These are phyloP conservation scores for Entomortierella beljakovae DNA, from an alignment of 192 early-diverging fungal genomes.

Conservation along the genomic window DNA sequence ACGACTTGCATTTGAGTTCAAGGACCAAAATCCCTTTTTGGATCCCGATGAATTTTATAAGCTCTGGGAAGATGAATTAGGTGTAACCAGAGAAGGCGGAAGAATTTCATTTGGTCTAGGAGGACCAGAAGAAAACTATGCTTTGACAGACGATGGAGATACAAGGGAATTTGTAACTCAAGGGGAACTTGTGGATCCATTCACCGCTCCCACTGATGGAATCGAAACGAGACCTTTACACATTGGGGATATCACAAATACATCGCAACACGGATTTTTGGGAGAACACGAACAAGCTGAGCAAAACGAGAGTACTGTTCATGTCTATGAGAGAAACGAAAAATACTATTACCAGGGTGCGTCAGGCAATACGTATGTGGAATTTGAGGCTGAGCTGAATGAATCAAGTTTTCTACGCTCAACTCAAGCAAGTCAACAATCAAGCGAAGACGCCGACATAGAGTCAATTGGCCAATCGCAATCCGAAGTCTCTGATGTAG, in stretches of 20 bases:
- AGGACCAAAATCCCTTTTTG: constrained; percentile 38
- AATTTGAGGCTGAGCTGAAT: no score
- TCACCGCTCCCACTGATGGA: not conserved
- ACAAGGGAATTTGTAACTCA: constrained; percentile 11
- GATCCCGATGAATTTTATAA: constrained; percentile 25
- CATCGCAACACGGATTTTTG: constrained; percentile 1
- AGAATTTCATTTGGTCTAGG: constrained; percentile 17
- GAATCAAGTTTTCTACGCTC: no score
- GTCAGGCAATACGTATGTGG: no score
- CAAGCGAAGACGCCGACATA: no score
- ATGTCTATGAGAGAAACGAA: not conserved
- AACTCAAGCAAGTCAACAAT: no score
- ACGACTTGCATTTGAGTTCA: constrained; percentile 17
- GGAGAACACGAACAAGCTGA: not conserved
- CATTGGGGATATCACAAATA: constrained; percentile 24
- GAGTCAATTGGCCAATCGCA: no score
- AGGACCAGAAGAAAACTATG: not conserved
- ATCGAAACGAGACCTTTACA: not conserved
- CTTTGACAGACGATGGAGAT: constrained; percentile 8
- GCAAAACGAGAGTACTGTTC: not conserved
- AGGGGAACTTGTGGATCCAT: constrained; percentile 27
- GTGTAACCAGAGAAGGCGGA: constrained; percentile 1
- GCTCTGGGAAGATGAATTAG: constrained; percentile 38
- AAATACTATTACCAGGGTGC: not conserved
- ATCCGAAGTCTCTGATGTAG: not conserved